Base-by-base conservation (phyloP, 257 asterid genomes). In the Solanum piurae region DNA sequence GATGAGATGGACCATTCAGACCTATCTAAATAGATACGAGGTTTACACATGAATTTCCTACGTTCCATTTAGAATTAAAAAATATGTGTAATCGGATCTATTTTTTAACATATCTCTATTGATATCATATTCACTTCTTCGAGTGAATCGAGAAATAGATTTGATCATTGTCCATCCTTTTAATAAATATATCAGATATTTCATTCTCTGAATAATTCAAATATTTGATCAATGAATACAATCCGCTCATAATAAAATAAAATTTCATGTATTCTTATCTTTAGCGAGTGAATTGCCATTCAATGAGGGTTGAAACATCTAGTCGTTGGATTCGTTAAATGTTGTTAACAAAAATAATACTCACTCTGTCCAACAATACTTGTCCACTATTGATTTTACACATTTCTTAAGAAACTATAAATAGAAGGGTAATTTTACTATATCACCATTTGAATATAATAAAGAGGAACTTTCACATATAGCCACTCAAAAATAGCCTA, bases 241-340 rank as follows among this genome's bases (percentile, higher is more conserved):
- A n/a, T 62, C 3, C 3, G 25, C 14, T 62, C 71, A 62, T 62
- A 12, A 62, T 62, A 23, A 23, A 23, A 60, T 60, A 60, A 60
- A 9, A 4, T 55, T 55, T 20, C 66, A 52, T 58, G 66, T 20
- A 3, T 5, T 62, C 31, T 62, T 21, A 58, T 58, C n/a, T 21
- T 58, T 27, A 4, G 5, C 6, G 12, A 58, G 27, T 58, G 27
- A 2, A 4, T 4, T 9, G 10, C 21, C 68, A 58, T 58, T 58
- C 68, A 58, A 58, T 20, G 27, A 3, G 11, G 12, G 25, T 58
- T 9, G 5, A 58, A 58, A 5, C 66, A 58, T 58, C 25, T 21
- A 8, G 0, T 21, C 1, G 5, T 20, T 2, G 0, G 0, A 9
- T 58, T 58, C 0, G 68, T 1, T 21, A 62, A 60, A 60, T 60